Evolutionary conservation across 2,329 filamentous ascomycete species (phyloP).

Genomic region (Cephalotrichum gorgonifer): DNA sequence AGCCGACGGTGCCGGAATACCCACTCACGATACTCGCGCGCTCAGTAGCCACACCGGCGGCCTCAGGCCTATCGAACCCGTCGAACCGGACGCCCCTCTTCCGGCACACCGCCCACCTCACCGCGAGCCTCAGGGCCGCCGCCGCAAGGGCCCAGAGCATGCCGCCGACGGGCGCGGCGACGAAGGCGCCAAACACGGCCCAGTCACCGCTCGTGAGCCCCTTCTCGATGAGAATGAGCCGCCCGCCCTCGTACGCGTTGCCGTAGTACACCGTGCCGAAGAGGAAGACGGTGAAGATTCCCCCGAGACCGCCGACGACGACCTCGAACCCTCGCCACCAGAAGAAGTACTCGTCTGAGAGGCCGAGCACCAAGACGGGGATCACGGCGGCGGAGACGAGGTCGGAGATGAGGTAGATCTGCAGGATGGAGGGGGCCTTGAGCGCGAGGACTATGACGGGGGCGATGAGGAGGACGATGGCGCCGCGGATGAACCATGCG

Average conservation of each 20-base stretch:
- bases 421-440: conserved; percentile 62
- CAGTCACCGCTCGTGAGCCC: conserved; percentile 71
- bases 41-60: not conserved
- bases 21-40: conserved; percentile 5
- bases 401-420: conserved; percentile 76
- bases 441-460: conserved; percentile 66
- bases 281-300: conserved; percentile 69
- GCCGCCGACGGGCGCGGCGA: conserved; percentile 67
- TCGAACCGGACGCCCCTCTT: conserved; percentile 51
- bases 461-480: conserved; percentile 62
- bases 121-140: conserved; percentile 46
- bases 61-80: conserved; percentile 23
- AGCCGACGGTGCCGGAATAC: no score
- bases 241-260: conserved; percentile 48
- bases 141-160: conserved; percentile 61
- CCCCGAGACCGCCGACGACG: conserved; percentile 65
- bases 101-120: conserved; percentile 48
- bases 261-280: conserved; percentile 74
- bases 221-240: conserved; percentile 60
- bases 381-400: conserved; percentile 68
- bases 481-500: conserved; percentile 60
- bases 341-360: conserved; percentile 55
- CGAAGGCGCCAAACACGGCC: conserved; percentile 75
- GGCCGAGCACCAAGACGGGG: conserved; percentile 63
- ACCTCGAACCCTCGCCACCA: conserved; percentile 77